These are phyloP conservation scores for Castanospermum australe DNA, from an alignment of 306 rosid genomes.

Conservation along the genomic window DNA sequence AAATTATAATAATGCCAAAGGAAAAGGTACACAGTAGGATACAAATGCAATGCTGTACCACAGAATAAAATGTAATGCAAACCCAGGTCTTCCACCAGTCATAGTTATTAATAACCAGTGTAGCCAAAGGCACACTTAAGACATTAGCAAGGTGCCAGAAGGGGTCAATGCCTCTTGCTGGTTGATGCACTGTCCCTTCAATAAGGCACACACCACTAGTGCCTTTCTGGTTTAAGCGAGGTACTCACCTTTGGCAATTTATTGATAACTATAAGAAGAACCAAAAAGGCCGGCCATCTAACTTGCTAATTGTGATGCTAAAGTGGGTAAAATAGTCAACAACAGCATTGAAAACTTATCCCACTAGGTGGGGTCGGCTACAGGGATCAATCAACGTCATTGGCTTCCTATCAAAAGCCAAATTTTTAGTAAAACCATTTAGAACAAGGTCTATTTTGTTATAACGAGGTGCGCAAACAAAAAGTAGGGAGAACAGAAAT, in stretches of 20 bases:
- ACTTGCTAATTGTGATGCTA: neutral
- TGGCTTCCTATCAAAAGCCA: neutral
- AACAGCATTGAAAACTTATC: neutral
- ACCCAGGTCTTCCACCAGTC: neutral
- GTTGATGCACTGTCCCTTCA: neutral
- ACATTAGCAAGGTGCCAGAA: neutral
- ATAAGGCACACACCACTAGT: neutral
- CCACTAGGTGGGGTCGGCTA: neutral
- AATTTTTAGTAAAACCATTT: neutral
- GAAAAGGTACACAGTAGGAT: neutral
- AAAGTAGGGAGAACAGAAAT: neutral
- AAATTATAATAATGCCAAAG: neutral
- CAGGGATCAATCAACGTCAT: constrained; percentile 5
- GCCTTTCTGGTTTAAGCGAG: neutral
- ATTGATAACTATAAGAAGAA: neutral
- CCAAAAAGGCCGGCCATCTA: neutral
- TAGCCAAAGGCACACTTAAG: neutral
- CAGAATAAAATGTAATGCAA: constrained; percentile 12
- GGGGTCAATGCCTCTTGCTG: no score
- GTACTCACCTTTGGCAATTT: neutral
- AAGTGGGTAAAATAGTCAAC: neutral
- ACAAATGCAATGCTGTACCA: constrained; percentile 9
- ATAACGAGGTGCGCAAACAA: neutral
- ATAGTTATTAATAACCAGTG: neutral
- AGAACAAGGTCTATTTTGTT: neutral